These are phyloP conservation scores for Cytospora schulzeri DNA, from an alignment of 2,329 filamentous ascomycete species.

Conservation along the genomic window DNA sequence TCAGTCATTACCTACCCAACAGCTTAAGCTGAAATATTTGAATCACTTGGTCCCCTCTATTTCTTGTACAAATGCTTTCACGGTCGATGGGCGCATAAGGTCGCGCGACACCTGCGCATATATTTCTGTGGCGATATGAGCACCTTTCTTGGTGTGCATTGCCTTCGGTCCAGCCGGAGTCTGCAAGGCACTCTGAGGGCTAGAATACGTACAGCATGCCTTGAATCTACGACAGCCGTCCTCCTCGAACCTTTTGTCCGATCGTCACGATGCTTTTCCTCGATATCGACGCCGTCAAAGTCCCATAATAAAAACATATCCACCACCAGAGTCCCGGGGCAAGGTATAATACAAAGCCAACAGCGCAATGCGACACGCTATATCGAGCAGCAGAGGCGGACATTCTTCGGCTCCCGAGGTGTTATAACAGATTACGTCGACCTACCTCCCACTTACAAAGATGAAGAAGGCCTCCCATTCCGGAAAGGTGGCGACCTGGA, in stretches of 20 bases:
- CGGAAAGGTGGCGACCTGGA: conserved; percentile 47
- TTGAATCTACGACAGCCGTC: not conserved
- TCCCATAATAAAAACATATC: not conserved
- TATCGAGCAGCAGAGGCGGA: conserved; percentile 13
- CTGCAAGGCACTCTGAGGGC: conserved; percentile 13
- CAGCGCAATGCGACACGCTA: conserved; percentile 6
- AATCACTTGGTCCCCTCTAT: not conserved
- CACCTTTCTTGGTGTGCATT: conserved; percentile 33
- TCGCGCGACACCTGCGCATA: conserved; percentile 31
- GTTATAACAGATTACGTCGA: conserved; percentile 58
- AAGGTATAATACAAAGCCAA: not conserved
- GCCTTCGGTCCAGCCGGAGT: conserved; percentile 34
- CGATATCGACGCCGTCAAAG: not conserved
- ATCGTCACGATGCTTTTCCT: not conserved
- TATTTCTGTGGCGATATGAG: conserved; percentile 33
- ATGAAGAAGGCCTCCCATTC: conserved; percentile 58
- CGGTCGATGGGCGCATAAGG: conserved; percentile 21
- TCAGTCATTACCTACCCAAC: too few species aligned
- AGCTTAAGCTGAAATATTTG: not conserved
- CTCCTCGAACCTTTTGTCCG: not conserved
- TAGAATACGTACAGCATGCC: not conserved
- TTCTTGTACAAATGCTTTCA: conserved; percentile 1
- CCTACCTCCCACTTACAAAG: conserved; percentile 59
- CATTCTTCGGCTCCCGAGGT: conserved; percentile 33
- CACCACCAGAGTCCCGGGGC: not conserved